Evolutionary conservation across 2,329 filamentous ascomycete species (phyloP), one percentile per base, ranked within the genome.

Genomic region (Diaporthe velutina): DNA sequence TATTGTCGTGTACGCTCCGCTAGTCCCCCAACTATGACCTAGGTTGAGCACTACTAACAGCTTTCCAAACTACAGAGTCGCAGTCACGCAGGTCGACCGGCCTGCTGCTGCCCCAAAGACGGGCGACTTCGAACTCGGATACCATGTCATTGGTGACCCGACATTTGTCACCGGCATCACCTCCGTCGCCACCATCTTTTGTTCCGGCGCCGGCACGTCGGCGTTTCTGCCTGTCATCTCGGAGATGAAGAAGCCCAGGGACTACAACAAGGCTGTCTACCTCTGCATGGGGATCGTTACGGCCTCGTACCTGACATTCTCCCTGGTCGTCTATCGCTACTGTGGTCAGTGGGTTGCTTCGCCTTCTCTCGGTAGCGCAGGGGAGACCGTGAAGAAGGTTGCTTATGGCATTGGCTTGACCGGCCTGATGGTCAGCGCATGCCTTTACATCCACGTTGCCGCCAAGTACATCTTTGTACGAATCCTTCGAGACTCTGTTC

Each of bases 261-360:
- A 92, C 77, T 93, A 89, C 80, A 86, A 86, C 75, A 92, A 92
- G 80, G 88, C 91, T 0, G 84, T 93, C 0, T 91, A 88, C 78
- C 81, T 88, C 19, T 90, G 88, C 81, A 91, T 91, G 90, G 83
- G 81, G 22, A 81, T 92, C 91, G 6, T 77, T 25, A 88, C 87
- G 0, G 85, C 86, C 0, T 87, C 88, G 0, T 93, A 93, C 78
- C 83, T 92, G 15, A 86, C 87, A 42, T 91, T 92, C 79, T 87
- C 86, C 55, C 83, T 92, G 22, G 89, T 92, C 3, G 88, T 92
- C 6, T 93, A 93, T 82, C 84, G 85, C 58, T 92, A 86, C 84
- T 91, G 90, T 77, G 91, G 91, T 5, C 83, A 89, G 75, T 93
- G 88, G 87, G 90, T 93, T 6, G 89, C 91, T 0, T 89, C 87